Conservation (phyloP, 2,329 filamentous ascomycete genomes). For the Neoscytalidium dimidiatum region DNA sequence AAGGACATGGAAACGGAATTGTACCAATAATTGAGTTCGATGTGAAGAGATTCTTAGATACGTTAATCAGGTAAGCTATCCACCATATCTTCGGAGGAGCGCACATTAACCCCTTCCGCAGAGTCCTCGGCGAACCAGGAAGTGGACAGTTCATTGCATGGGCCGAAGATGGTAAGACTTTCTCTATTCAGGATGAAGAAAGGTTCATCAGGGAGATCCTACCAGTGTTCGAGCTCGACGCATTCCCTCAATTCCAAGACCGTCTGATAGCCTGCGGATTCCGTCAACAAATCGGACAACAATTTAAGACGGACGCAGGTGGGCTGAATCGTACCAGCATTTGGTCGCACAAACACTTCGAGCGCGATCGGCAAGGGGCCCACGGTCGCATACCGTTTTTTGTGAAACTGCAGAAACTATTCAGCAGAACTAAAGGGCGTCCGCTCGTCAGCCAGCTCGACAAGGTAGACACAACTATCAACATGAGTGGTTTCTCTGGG, state of each 20-base stretch:
- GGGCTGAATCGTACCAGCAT: not conserved
- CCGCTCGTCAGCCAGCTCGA: not conserved
- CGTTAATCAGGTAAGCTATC: constrained; percentile 29
- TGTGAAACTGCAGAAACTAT: not conserved
- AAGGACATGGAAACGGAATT: not conserved
- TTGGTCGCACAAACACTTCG: constrained; percentile 2
- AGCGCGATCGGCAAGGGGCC: not conserved
- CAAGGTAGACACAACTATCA: not conserved
- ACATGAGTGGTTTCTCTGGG: not conserved
- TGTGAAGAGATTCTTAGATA: not conserved
- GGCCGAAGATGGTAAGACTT: not conserved
- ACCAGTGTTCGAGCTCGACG: not conserved
- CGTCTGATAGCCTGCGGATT: not conserved
- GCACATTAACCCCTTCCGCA: not conserved
- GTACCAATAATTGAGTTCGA: not conserved
- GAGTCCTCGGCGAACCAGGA: not conserved
- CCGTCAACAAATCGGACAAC: not conserved
- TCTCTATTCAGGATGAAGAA: not conserved
- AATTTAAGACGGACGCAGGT: not conserved
- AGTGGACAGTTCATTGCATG: not conserved
- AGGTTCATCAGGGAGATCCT: not conserved
- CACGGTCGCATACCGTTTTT: not conserved
- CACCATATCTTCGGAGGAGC: not conserved
- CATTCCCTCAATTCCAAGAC: not conserved
- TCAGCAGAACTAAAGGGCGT: not conserved